Conservation (phyloP, 768 basidiomycete species). For the Auricularia heimuer region DNA sequence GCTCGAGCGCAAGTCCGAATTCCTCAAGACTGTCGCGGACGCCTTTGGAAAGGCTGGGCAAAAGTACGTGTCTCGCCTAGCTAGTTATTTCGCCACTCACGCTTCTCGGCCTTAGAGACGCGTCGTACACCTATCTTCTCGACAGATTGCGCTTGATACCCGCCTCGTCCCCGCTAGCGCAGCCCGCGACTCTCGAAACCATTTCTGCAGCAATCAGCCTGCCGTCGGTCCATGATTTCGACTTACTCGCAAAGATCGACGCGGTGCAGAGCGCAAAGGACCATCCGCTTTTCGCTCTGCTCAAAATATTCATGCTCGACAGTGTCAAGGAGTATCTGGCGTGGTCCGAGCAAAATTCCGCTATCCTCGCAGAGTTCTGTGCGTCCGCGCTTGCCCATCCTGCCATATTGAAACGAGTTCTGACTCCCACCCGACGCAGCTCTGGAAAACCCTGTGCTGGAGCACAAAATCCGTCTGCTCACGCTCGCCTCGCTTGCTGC, state of each 20-base stretch:
- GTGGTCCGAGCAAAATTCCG: conserved; percentile 47
- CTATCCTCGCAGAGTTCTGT: conserved; percentile 49
- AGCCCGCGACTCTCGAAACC: conserved; percentile 45
- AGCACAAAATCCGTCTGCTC: conserved; percentile 71
- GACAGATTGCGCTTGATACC: conserved; percentile 53
- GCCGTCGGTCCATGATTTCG: conserved; percentile 69
- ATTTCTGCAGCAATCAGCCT: conserved; percentile 58
- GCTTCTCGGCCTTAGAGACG: conserved; percentile 29
- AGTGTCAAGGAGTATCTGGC: conserved; percentile 50
- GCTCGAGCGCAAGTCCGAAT: conserved; percentile 49
- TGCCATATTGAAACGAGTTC: background rate
- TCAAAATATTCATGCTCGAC: conserved; percentile 62
- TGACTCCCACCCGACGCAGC: conserved; percentile 25
- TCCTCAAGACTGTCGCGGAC: conserved; percentile 55
- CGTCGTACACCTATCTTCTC: conserved; percentile 55
- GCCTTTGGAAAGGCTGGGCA: conserved; percentile 48
- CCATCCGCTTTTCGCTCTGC: conserved; percentile 63
- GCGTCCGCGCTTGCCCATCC: conserved; percentile 15
- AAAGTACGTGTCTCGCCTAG: conserved; percentile 34
- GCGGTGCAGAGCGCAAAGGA: conserved; percentile 54
- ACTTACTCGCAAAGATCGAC: conserved; percentile 68
- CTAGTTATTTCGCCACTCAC: background rate
- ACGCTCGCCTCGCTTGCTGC: conserved; percentile 70
- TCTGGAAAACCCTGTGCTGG: conserved; percentile 48
- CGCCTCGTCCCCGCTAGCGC: conserved; percentile 39